A percentile compares a stretch with the other conserved stretches of the same genome.
Conservation (phyloP, 2,329 filamentous ascomycete genomes). For the Aspergillus fischeri region DNA sequence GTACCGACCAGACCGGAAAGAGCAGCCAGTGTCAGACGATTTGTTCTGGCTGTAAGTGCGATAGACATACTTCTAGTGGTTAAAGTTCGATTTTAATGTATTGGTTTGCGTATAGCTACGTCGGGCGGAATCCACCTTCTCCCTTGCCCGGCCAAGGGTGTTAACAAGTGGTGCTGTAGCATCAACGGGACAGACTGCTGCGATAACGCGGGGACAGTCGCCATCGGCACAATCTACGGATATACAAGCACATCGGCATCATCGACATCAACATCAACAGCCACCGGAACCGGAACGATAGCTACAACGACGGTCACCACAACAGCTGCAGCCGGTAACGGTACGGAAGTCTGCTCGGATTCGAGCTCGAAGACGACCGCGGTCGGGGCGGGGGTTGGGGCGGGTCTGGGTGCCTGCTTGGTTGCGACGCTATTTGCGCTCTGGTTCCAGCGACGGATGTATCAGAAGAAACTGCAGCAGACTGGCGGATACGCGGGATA, state of each 20-base stretch:
- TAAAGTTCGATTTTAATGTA: neutral
- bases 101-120: neutral
- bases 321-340: neutral
- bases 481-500: neutral
- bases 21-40: neutral
- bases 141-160: neutral
- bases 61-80: neutral
- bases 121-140: neutral
- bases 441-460: constrained; percentile 1
- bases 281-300: neutral
- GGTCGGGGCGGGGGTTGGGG: constrained; percentile 1
- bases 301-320: neutral
- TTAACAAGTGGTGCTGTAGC: constrained; percentile 5
- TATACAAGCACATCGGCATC: neutral
- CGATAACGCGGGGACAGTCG: neutral
- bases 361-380: neutral
- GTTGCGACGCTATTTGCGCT: neutral
- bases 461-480: neutral
- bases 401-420: constrained; percentile 1
- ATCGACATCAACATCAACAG: neutral
- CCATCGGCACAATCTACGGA: constrained; percentile 1
- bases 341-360: neutral
- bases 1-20: neutral
- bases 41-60: neutral
- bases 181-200: constrained; percentile 3